These are phyloP conservation scores for Pseudoscleropodium purum DNA, from an alignment of 225 moss, liverwort and hornwort genomes.

Conservation along the genomic window DNA sequence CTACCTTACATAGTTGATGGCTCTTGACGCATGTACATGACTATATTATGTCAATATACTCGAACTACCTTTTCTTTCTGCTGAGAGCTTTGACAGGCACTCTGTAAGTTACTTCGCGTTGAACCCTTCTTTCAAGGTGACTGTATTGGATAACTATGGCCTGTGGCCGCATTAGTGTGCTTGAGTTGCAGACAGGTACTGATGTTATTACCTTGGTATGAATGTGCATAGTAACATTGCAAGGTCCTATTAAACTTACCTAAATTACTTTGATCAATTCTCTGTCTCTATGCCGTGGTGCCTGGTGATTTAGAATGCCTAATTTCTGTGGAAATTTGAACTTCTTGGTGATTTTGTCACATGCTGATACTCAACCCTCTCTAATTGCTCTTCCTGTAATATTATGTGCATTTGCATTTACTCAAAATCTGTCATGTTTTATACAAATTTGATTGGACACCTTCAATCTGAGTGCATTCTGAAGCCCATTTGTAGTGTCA, in stretches of 20 bases:
- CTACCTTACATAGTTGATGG: neutral
- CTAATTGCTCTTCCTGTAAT: neutral
- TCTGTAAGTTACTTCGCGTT: neutral
- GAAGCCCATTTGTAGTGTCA: neutral
- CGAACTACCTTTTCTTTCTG: neutral
- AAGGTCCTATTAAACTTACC: neutral
- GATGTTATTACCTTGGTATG: neutral
- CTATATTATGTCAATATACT: neutral
- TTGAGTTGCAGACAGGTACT: neutral
- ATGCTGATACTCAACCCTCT: neutral
- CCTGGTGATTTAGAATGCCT: neutral
- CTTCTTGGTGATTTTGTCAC: neutral
- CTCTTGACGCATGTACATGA: conserved; percentile 1
- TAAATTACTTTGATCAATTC: neutral
- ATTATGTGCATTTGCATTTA: neutral
- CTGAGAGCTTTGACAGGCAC: neutral
- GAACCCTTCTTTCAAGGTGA: neutral
- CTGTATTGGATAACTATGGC: neutral
- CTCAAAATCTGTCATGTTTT: neutral
- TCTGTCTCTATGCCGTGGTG: neutral
- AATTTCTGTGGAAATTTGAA: neutral
- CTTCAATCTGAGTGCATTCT: neutral
- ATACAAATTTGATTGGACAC: neutral
- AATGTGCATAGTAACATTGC: neutral
- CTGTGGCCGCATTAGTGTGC: neutral